phyloP scores from a whole-genome alignment of 2,329 filamentous ascomycete genomes.

The Hypoxylon sp. region DNA sequence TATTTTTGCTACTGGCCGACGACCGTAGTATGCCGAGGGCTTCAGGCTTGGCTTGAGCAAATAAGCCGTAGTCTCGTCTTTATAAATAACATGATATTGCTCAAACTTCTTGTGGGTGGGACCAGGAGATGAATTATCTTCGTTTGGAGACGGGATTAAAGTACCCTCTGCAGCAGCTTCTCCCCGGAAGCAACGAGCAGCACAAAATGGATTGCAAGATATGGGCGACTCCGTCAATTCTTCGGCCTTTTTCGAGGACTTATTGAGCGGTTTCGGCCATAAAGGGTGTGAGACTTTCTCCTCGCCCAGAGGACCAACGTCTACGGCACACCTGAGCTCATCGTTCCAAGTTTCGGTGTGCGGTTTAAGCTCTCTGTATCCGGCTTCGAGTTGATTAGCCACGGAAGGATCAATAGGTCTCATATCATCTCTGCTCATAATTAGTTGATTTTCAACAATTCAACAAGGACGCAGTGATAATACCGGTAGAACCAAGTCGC shows the following conservation, averaged over 20 bases:
- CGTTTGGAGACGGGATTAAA: slow-evolving; percentile 43
- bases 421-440: slow-evolving; percentile 75
- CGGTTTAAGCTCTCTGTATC: slow-evolving; percentile 84
- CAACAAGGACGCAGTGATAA: slow-evolving; percentile 13
- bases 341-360: slow-evolving; percentile 95
- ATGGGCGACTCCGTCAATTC: slow-evolving; percentile 52
- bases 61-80: slow-evolving; percentile 78
- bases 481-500: slow-evolving; percentile 96
- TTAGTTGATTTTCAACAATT: slow-evolving; percentile 14
- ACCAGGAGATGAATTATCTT: slow-evolving; percentile 52
- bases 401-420: slow-evolving; percentile 83
- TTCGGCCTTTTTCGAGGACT: slow-evolving; percentile 47
- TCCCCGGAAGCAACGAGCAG: slow-evolving; percentile 66
- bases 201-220: slow-evolving; percentile 65
- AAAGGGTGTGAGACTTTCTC: slow-evolving; percentile 87
- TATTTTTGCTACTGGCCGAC: slow-evolving; percentile 83
- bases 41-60: slow-evolving; percentile 85
- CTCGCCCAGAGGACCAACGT: slow-evolving; percentile 88
- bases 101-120: slow-evolving; percentile 67
- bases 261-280: slow-evolving; percentile 71
- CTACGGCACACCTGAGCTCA: slow-evolving; percentile 87
- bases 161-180: slow-evolving; percentile 65
- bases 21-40: slow-evolving; percentile 84
- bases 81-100: slow-evolving; percentile 86
- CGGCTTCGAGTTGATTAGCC: slow-evolving; percentile 91